phyloP scores from a whole-genome alignment of 257 asterid species.

The Ilex aquifolium region DNA sequence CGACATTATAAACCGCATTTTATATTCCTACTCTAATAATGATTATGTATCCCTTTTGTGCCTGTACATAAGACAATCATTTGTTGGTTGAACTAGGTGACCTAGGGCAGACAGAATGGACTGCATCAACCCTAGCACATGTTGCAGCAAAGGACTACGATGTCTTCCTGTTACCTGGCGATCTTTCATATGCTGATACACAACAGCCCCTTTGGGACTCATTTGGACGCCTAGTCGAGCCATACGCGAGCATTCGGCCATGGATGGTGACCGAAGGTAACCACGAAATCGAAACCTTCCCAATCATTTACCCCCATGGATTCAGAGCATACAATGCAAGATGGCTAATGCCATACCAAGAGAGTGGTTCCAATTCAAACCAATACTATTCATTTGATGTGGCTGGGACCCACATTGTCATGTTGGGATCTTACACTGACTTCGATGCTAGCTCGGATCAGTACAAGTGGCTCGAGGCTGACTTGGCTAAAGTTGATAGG shows the following conservation, averaged over 20 bases:
- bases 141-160: slow-evolving; percentile 56
- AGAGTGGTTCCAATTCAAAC: slow-evolving; percentile 58
- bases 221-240: slow-evolving; percentile 73
- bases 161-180: slow-evolving; percentile 68
- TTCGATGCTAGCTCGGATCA: slow-evolving; percentile 52
- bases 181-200: slow-evolving; percentile 73
- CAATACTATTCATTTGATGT: slow-evolving; percentile 70
- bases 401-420: slow-evolving; percentile 51
- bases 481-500: slow-evolving; percentile 48
- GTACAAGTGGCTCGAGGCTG: slow-evolving; percentile 60
- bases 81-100: slow-evolving; percentile 40
- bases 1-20: too few species aligned
- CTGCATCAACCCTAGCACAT: slow-evolving; percentile 58
- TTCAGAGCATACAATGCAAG: slow-evolving; percentile 72
- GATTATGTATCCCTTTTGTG: background rate
- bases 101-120: slow-evolving; percentile 88
- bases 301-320: slow-evolving; percentile 45
- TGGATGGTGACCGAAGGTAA: slow-evolving; percentile 95
- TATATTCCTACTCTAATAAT: too few species aligned
- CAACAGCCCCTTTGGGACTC: slow-evolving; percentile 84
- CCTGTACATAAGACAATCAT: background rate
- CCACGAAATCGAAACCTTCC: slow-evolving; percentile 70
- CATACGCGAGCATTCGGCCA: slow-evolving; percentile 59
- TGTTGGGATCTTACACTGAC: slow-evolving; percentile 77
- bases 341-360: slow-evolving; percentile 70